Evolutionary conservation across 208 protist species (phyloP), one percentile per base, ranked within the genome.

Genomic region (Trypanosomatidae sp.): DNA sequence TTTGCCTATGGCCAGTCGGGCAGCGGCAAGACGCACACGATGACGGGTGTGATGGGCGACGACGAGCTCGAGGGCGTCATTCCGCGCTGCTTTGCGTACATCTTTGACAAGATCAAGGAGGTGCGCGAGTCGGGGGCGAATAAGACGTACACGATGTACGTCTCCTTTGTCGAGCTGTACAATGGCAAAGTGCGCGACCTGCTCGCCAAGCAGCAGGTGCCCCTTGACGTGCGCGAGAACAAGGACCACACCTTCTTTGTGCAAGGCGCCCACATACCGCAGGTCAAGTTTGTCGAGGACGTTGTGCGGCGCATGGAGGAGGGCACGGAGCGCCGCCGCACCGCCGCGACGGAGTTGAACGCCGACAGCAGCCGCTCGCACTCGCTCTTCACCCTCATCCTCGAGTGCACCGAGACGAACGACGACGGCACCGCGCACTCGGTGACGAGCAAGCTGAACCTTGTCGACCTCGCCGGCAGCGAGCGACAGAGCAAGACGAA

Each of bases 1-100:
- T 95, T 97, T 44, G 90, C 92, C 21, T 97, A 96, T 63, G 92
- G 92, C n/a, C 92, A 97, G 63, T 94, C 88, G 13, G 92, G 89
- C 15, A 81, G 69, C n/a, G 92, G 92, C 33, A 97, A 97, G 75
- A 97, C 88, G 19, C 87, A 94, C 73, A 97, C 89, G 22, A 94
- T 96, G 81, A 85, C 68, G 5, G 83, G 83, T 38, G 59, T 68
- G 41, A 64, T 89, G 46, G 69, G 51, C 3, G 61, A 83, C 45
- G 43, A 55, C 3, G 65, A 79, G 40, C 16, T 79, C 19, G 57
- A 86, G 47, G 84, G 84, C 4, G 51, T 92, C 38, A 88, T 80
- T 25, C 84, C 84, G 2, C 75, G 84, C 23, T 82, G 72, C 46
- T 75, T 92, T 32, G 56, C 53, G 35, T 65, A 92, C 61, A 74